These are phyloP conservation scores for Blastobotrys raffinosifermentans DNA, from an alignment of 1,139 yeast genomes.

Conservation along the genomic window DNA sequence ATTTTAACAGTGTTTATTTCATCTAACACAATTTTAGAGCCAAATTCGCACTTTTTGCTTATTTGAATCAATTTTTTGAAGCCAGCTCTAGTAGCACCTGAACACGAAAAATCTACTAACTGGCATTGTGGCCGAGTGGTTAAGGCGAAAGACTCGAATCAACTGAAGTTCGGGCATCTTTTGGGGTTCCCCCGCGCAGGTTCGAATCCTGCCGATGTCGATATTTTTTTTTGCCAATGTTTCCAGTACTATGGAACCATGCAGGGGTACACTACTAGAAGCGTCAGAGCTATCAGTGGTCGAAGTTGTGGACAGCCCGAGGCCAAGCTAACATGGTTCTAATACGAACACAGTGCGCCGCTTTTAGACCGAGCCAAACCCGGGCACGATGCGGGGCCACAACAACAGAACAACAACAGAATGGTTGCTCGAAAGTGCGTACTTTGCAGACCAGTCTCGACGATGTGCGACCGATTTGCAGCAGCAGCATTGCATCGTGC, in stretches of 20 bases:
- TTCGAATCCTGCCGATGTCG: constrained; percentile 79
- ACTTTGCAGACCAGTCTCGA: neutral
- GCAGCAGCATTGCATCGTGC: neutral
- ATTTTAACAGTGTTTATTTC: too few species aligned
- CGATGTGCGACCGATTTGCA: neutral
- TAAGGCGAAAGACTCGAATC: constrained; percentile 77
- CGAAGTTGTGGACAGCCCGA: too few species aligned
- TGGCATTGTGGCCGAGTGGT: constrained; percentile 62
- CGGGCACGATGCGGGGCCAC: neutral
- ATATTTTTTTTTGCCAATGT: constrained; percentile 23
- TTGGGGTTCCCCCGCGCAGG: constrained; percentile 79
- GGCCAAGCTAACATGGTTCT: too few species aligned
- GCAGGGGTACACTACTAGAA: too few species aligned
- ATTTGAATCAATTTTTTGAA: too few species aligned
- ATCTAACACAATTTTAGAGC: too few species aligned
- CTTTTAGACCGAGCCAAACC: neutral
- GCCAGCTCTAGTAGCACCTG: too few species aligned
- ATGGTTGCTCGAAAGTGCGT: neutral
- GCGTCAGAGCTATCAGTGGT: too few species aligned
- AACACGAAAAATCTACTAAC: too few species aligned
- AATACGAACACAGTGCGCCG: too few species aligned
- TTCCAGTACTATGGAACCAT: too few species aligned
- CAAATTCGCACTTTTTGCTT: too few species aligned
- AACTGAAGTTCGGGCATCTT: constrained; percentile 37
- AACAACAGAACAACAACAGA: neutral